Evolutionary conservation across 768 basidiomycete species (phyloP).

Genomic region (Tubosaeta sp.): DNA sequence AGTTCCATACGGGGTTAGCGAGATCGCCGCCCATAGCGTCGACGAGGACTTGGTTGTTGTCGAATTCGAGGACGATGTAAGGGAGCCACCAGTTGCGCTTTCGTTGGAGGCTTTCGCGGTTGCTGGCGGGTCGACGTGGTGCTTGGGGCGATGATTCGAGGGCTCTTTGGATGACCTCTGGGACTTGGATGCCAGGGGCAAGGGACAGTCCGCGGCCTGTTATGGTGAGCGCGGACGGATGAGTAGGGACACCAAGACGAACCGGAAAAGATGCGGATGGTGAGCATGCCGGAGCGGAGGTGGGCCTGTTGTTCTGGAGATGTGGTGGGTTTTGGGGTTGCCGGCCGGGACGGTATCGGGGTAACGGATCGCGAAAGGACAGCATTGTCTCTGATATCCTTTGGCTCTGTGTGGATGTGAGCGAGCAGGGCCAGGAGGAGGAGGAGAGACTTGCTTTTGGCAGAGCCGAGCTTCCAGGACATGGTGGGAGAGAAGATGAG

Average conservation of each 20-base stretch:
- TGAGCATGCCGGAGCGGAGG: constrained; percentile 87
- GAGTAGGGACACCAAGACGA: constrained; percentile 23
- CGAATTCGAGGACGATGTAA: constrained; percentile 95
- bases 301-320: constrained; percentile 46
- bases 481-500: constrained; percentile 26
- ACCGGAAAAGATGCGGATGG: constrained; percentile 95
- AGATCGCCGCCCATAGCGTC: constrained; percentile 97
- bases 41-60: constrained; percentile 95
- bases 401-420: constrained; percentile 44
- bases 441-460: constrained; percentile 29
- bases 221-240: constrained; percentile 2
- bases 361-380: constrained; percentile 74
- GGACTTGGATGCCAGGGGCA: constrained; percentile 72
- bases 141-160: constrained; percentile 58
- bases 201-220: constrained; percentile 78
- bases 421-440: constrained; percentile 1
- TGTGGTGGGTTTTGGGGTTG: constrained; percentile 61
- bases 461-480: constrained; percentile 54
- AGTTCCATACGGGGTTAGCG: constrained; percentile 88
- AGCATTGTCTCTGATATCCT: constrained; percentile 68
- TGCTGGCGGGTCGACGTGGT: constrained; percentile 55
- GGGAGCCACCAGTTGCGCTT: constrained; percentile 95
- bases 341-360: constrained; percentile 77
- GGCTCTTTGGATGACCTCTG: constrained; percentile 81
- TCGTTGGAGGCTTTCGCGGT: constrained; percentile 88